Evolutionary conservation across 2,329 filamentous ascomycete species (phyloP), one percentile per base, ranked within the genome.

Genomic region (Aspergillus novofumigatus): DNA sequence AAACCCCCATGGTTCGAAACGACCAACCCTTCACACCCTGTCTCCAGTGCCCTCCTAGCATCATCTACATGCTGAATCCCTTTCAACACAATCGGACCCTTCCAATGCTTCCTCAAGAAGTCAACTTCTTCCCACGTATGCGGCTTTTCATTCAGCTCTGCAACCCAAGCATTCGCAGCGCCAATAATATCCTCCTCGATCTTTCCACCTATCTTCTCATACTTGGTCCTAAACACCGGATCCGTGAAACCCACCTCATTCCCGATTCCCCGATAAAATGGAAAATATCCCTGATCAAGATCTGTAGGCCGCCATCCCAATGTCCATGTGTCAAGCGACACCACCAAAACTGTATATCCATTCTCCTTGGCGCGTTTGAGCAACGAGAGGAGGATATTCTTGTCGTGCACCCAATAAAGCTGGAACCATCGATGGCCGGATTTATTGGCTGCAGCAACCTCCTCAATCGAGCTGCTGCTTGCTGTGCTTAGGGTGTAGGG

Each of bases 311-410:
- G 78, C 71, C 88, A 92, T 0, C 81, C 82, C 32, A 91, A 77
- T 11, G 81, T 80, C 72, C 84, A 89, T 0, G 87, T 90, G 70
- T 92, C 89, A 0, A 91, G 77, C 0, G 89, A 91, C 1, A 92
- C 85, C 6, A 91, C 83, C 0, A 91, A 77, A 0, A 85, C 86
- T 35, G 79, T 80, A 72, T 81, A 91, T 1, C 87, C 88, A 29
- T 77, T 80, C 0, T 73, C 77, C 66, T 84, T 84, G 0, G 87
- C 89, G 0, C 87, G 80, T 1, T 72, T 67, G 3, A 91, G 77
- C 17, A 91, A 74, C 1, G 83, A 88, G 0, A 80, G 75, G 0
- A 88, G 90, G 55, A 91, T 77, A 3, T 86, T 82, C 53, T 91
- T 81, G 54, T 84, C 81, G 20, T 79, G 74, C 0, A 88, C 88